Base-by-base conservation (phyloP, 2,329 filamentous ascomycete genomes). In the Aspergillus niger region DNA sequence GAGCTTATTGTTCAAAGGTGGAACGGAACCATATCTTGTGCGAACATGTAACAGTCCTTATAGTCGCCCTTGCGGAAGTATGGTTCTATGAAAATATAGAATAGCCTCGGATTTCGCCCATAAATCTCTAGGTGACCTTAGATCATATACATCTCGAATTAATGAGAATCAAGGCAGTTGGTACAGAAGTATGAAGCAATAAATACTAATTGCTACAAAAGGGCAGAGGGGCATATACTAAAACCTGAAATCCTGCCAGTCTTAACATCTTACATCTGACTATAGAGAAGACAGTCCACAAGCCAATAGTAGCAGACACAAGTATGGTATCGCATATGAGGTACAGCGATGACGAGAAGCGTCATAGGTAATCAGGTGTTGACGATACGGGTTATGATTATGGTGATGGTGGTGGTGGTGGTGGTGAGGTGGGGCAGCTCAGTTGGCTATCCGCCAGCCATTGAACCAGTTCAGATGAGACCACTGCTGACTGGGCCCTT, bases 401-500 rank as follows among this genome's bases (percentile, higher is more conserved):
- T 36, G 15, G 41, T 7, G 20, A 20, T 20, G 48, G 26, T 55
- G 22, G 22, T 44, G 15, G 41, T 7, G 48, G 26, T 55, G 22
- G 22, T 44, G 54, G 20, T 41, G 20, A 44, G 38, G 22, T 44
- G 48, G 39, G 58, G 49, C 43, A 49, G 53, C 44, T 59, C 59
- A 63, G 39, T 70, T 91, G 48, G 89, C 87, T 70, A 97, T 90
- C 72, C 86, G 89, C 94, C 94, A 99, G 66, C 81, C 86, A 66
- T 89, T 85, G 69, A 97, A 90, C 95, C 95, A 99, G 82, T 92
- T 96, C 81, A 99, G 83, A 81, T 98, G 93, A 69, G 82, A 85
- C 85, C 94, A 99, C 75, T 98, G 82, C 77, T 86, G 85, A 79
- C 91, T 92, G 62, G 85, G 81, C 13, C 95, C 95, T 60, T 89